Conservation (phyloP, 2,329 filamentous ascomycete genomes). For the Hymenoscyphus fraxineus region DNA sequence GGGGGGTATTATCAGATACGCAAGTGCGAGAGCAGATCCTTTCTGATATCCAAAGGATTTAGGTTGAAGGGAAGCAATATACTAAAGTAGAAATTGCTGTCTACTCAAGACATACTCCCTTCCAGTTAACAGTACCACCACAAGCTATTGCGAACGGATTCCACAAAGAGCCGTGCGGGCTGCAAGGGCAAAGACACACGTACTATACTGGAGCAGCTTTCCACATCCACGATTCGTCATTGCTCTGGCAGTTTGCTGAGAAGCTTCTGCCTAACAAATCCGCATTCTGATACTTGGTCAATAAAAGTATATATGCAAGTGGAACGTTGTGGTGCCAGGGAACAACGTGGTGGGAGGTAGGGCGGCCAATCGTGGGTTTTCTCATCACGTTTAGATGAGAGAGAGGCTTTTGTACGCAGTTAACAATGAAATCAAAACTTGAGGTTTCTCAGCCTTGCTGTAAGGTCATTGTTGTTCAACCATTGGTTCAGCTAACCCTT, state of each 20-base stretch:
- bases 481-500: slow-evolving; percentile 8
- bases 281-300: slow-evolving; percentile 6
- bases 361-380: slow-evolving; percentile 13
- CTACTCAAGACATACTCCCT: slow-evolving; percentile 23
- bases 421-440: slow-evolving; percentile 4
- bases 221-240: slow-evolving; percentile 32
- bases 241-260: slow-evolving; percentile 35
- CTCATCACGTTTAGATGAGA: background rate
- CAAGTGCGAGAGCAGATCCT: slow-evolving; percentile 21
- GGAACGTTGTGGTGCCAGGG: slow-evolving; percentile 10
- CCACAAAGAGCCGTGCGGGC: slow-evolving; percentile 39
- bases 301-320: slow-evolving; percentile 2
- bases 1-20: slow-evolving; percentile 12
- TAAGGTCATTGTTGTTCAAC: background rate
- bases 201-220: slow-evolving; percentile 44
- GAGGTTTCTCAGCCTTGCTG: slow-evolving; percentile 8
- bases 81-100: slow-evolving; percentile 12
- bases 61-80: slow-evolving; percentile 10
- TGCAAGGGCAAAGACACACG: slow-evolving; percentile 44
- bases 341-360: slow-evolving; percentile 12
- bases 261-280: slow-evolving; percentile 20
- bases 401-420: slow-evolving; percentile 5
- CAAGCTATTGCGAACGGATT: slow-evolving; percentile 40
- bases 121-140: slow-evolving; percentile 27
- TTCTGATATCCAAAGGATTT: slow-evolving; percentile 11